Percentiles rank a stretch among this genome's conserved stretches.
Conservation (phyloP, 441 rosid species). For the Croton laevigatus region DNA sequence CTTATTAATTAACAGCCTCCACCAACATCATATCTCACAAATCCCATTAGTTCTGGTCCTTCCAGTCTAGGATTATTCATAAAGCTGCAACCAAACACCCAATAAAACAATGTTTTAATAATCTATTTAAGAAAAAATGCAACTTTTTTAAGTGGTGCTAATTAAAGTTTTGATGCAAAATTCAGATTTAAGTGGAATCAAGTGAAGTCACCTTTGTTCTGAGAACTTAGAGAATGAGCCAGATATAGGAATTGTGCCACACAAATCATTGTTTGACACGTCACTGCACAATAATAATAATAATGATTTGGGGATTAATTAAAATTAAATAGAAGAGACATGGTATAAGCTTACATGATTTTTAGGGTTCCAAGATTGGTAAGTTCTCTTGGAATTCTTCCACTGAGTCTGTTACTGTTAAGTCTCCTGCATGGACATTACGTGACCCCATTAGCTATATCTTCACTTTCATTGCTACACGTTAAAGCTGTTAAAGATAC, state of each 20-base stretch:
- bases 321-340: background rate
- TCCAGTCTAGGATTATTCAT: conserved; percentile 51
- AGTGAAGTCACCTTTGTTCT: conserved; percentile 48
- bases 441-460: conserved; percentile 11
- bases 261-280: conserved; percentile 58
- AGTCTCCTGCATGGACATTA: conserved; percentile 45
- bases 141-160: background rate
- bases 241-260: conserved; percentile 67
- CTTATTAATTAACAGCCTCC: conserved; percentile 46
- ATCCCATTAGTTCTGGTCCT: conserved; percentile 81
- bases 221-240: conserved; percentile 65
- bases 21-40: conserved; percentile 58
- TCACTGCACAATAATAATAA: conserved; percentile 36
- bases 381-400: conserved; percentile 64
- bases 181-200: background rate
- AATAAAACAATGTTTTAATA: background rate
- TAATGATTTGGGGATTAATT: background rate
- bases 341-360: conserved; percentile 45
- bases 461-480: background rate
- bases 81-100: conserved; percentile 38
- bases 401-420: conserved; percentile 55
- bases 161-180: background rate
- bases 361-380: conserved; percentile 54
- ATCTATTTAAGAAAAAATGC: background rate
- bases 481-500: background rate